Conservation (phyloP, 78 protist species). For the Chrysochromulina parva region DNA sequence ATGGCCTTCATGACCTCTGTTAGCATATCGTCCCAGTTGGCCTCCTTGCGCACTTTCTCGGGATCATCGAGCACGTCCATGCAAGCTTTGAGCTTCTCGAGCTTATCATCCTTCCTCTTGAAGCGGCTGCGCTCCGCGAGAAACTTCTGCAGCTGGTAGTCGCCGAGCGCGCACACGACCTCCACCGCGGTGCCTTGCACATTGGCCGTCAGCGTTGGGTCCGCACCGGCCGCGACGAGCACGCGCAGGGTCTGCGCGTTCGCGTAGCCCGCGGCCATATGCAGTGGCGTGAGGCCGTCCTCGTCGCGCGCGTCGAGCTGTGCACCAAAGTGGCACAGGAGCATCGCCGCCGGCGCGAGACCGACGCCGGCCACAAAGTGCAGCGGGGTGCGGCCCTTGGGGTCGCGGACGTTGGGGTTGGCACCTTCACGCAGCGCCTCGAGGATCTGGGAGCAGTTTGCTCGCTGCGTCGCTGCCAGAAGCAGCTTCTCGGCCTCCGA, state of each 20-base stretch:
- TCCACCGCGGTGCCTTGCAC: neutral
- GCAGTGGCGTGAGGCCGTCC: neutral
- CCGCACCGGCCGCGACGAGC: neutral
- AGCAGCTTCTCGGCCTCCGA: neutral
- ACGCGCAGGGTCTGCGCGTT: neutral
- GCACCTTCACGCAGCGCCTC: neutral
- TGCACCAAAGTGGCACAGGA: slow-evolving; percentile 9
- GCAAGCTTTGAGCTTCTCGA: slow-evolving; percentile 1
- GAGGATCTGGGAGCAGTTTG: neutral
- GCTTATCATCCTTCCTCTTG: slow-evolving; percentile 16
- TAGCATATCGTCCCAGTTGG: too few species aligned
- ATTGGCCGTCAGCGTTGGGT: neutral
- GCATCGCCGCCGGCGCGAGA: neutral
- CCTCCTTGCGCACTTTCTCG: neutral
- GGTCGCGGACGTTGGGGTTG: slow-evolving; percentile 27
- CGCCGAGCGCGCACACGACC: neutral
- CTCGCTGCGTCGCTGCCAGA: neutral
- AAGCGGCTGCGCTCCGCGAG: neutral
- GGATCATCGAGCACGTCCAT: neutral
- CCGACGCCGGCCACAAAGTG: slow-evolving; percentile 16
- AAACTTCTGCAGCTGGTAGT: neutral
- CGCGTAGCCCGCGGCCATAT: slow-evolving; percentile 17
- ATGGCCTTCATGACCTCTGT: too few species aligned
- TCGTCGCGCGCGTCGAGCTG: neutral
- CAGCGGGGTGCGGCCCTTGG: slow-evolving; percentile 15